Percentiles rank a stretch among this genome's conserved stretches.
Evolutionary conservation across 345 rosid genomes (phyloP).

Genomic region (Ricinus communis): DNA sequence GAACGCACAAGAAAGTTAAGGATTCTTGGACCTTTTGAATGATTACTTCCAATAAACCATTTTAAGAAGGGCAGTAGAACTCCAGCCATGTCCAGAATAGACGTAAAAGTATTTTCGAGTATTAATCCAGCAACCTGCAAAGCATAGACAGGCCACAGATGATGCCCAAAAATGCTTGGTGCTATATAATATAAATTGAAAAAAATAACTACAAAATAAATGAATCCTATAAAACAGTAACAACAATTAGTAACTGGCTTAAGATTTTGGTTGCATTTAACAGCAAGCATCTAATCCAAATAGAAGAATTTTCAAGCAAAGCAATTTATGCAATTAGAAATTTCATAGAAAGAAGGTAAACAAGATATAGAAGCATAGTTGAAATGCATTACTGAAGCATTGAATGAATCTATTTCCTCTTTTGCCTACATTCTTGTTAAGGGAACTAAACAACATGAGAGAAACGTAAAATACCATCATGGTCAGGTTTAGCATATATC

Average conservation of each 20-base stretch:
- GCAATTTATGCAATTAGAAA: not conserved
- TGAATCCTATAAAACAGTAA: not conserved
- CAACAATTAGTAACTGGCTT: not conserved
- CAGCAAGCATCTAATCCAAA: not conserved
- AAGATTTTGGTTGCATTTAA: not conserved
- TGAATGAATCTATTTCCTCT: not conserved
- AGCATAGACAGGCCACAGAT: conserved; percentile 12
- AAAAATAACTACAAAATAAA: not conserved
- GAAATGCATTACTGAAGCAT: not conserved
- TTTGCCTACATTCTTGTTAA: conserved; percentile 5
- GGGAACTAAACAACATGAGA: too few relatives aligned
- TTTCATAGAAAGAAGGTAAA: not conserved
- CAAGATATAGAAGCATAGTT: not conserved
- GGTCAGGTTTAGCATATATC: not conserved
- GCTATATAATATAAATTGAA: not conserved
- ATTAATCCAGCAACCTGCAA: conserved; percentile 76
- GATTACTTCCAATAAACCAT: conserved; percentile 93
- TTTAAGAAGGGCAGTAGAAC: conserved; percentile 85
- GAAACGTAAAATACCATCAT: not conserved
- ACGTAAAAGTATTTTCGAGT: conserved; percentile 94
- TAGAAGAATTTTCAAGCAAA: not conserved
- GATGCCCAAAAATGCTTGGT: not conserved
- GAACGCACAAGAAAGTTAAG: conserved; percentile 94
- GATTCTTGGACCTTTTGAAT: conserved; percentile 72
- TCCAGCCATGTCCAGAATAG: conserved; percentile 99